Base-by-base conservation (phyloP, 768 basidiomycete genomes). In the Cystobasidium ongulense region DNA sequence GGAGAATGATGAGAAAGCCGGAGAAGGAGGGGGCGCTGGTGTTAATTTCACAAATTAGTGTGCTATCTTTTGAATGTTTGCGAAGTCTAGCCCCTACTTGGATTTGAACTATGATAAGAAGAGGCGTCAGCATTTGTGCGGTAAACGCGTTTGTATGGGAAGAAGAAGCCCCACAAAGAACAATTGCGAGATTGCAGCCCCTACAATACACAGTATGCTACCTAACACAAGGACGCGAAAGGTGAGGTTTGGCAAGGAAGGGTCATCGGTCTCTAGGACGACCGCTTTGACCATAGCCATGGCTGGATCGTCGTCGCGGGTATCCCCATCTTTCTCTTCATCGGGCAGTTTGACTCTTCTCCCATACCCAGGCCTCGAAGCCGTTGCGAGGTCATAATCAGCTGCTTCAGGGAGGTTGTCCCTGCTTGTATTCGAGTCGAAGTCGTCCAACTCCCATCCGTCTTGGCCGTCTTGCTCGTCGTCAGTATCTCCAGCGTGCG, bases 241-340 rank as follows among this genome's bases (percentile, higher is more conserved):
- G 0, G 80, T 81, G 11, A 80, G 50, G 1, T 78, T 74, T 0
- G 80, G 79, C 17, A 81, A 39, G 0, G 74, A 72, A 0, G 80
- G 76, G 29, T 81, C 80, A 64, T 81, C 80, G 15, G 50, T 75
- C 15, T 77, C 76, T 18, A 78, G 76, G 0, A 81, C 78, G 36
- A 78, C 76, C 31, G 65, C 46, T 38, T 21, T 41, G 68, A 70
- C 57, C 54, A 74, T 53, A 18, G 23, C 35, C 15, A 74, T n/a
- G 1, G 64, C 52, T 4, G 41, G 63, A 54, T 74, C 72, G 3
- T 57, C 68, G 2, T 41, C 65, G 3, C 50, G 41, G 23, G 18
- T 31, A 13, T 67, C 35, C 33, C 7, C 29, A 27, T 59, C 33
- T 27, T 59, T 59, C 57, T 59, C 57, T 35, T 59, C 57, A 31